Evolutionary conservation across 1,139 yeast genomes (phyloP), one percentile per base, ranked within the genome.

Genomic region (Scheffersomyces illinoinensis): DNA sequence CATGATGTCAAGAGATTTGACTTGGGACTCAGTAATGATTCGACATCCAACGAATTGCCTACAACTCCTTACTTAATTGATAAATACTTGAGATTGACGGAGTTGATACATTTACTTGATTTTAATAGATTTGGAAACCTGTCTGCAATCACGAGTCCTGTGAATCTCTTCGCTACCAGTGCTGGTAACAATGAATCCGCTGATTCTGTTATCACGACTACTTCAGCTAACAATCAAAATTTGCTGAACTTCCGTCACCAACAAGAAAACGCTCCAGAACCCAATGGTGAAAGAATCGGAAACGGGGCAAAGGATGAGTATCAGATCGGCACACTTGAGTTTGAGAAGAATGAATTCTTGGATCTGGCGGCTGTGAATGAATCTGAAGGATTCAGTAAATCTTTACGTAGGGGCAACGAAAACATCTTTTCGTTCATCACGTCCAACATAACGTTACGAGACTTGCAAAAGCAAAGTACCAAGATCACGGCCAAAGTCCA

Each of bases 11-110:
- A 83, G 61, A 71, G 89, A 53, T 79, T 81, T 64, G 85, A 81
- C 65, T 70, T 84, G 57, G 82, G 82, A 7, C 73, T 83, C 59
- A 76, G 81, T 55, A 79, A 78, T 14, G 84, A 80, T 50, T 71
- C 81, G 8, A 69, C 78, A 0, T 72, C 87, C 43, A 83, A 75
- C 58, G 91, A 88, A 63, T 73, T 88, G 50, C 92, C 92, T 2
- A 84, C 89, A 0, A 86, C 87, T 51, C 92, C 92, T 0, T 88
- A 81, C 66, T 74, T 89, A 54, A 87, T 90, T 60, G 93, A 89
- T 67, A 88, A 86, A 66, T 85, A 85, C 67, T 73, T 87, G 56
- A 76, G 90, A 60, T 77, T 87, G 57, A 86, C 89, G 0, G 89
- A 88, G 68, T 76, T 89, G 59, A 81, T 83, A 33, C 80, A 80